phyloP scores from a whole-genome alignment of 148 eudicot genomes.

The Vaccinium macrocarpon region DNA sequence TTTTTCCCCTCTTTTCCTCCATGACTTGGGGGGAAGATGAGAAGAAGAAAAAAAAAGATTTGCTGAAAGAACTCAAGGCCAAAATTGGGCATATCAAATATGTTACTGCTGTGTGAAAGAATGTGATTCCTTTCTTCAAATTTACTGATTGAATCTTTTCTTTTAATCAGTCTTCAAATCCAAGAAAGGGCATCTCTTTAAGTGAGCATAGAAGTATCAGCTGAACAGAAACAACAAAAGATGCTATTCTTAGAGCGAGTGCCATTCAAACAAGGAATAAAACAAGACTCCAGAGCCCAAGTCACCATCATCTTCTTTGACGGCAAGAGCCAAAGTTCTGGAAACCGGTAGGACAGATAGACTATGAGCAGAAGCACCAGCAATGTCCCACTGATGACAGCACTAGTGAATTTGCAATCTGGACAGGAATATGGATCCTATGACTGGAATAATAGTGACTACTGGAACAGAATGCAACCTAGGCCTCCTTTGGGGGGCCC shows the following conservation, averaged over 20 bases:
- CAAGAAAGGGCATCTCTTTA: not conserved
- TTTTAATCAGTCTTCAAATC: not conserved
- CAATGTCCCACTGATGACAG: not conserved
- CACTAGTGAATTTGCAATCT: not conserved
- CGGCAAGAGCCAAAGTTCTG: not conserved
- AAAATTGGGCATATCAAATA: not conserved
- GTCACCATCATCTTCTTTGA: not conserved
- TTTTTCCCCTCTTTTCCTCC: not conserved
- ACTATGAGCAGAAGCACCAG: not conserved
- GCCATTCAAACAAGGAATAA: not conserved
- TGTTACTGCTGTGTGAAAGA: not conserved
- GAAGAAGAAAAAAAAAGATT: not conserved
- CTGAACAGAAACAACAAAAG: not conserved
- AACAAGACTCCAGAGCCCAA: not conserved
- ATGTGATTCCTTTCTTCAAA: not conserved
- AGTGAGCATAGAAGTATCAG: not conserved
- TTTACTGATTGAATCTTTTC: not conserved
- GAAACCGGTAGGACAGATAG: not conserved
- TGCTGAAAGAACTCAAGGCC: not conserved
- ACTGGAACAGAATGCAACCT: not conserved
- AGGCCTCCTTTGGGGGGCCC: not conserved
- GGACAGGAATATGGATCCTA: not conserved
- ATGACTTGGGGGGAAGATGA: not conserved
- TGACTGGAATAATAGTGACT: not conserved
- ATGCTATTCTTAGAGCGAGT: not conserved